These are phyloP conservation scores for Brachypodium distachyon DNA, from an alignment of 202 grass and related monocot species.

Conservation along the genomic window DNA sequence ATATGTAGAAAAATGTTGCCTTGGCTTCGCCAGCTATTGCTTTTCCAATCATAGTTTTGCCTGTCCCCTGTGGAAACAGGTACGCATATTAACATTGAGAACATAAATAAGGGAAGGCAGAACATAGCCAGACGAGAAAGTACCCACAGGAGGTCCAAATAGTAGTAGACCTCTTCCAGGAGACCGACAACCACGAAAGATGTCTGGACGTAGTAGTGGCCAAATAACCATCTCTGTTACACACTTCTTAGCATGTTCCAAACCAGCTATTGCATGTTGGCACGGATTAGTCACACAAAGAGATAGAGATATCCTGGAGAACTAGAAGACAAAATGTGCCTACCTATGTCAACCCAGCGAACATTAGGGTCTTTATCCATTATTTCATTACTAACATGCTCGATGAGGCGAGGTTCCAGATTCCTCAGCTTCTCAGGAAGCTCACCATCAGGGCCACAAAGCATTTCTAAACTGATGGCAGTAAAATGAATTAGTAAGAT, in stretches of 20 bases:
- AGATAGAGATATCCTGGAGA: not conserved
- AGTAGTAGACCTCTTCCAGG: conserved; percentile 90
- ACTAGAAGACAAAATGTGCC: not conserved
- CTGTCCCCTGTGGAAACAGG: conserved; percentile 63
- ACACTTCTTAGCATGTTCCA: conserved; percentile 97
- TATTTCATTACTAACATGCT: conserved; percentile 98
- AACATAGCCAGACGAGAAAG: conserved; percentile 11
- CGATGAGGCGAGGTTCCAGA: conserved; percentile 89
- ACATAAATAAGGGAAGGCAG: not conserved
- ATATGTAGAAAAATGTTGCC: conserved; percentile 99
- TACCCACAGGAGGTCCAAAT: conserved; percentile 94
- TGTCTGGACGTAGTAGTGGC: conserved; percentile 87
- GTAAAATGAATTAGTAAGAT: conserved; percentile 22
- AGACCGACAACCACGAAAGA: conserved; percentile 88
- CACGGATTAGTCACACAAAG: conserved; percentile 33
- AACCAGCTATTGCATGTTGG: conserved; percentile 51
- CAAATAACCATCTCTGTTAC: conserved; percentile 98
- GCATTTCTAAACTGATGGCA: conserved; percentile 69
- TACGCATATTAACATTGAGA: not conserved
- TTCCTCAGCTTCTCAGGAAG: conserved; percentile 95
- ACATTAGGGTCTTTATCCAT: conserved; percentile 99
- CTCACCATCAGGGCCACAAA: conserved; percentile 82
- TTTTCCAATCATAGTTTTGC: conserved; percentile 99
- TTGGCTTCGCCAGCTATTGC: conserved; percentile 98
- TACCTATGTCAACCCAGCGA: conserved; percentile 95